Evolutionary conservation across 2,329 filamentous ascomycete genomes (phyloP), one percentile per base, ranked within the genome.

Genomic region (Helicocarpus griseus): DNA sequence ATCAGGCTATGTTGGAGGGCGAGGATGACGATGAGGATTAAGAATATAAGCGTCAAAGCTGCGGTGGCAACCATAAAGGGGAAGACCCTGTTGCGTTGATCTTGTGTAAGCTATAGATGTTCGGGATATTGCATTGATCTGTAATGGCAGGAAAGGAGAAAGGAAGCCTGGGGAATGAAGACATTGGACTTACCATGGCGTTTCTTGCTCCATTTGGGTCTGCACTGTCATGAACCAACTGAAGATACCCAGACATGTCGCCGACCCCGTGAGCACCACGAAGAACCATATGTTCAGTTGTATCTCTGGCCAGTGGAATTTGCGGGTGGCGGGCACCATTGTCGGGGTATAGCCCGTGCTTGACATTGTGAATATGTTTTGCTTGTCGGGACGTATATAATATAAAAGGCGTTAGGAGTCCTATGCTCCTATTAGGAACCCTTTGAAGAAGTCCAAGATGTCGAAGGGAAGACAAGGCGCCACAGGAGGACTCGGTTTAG

Each of bases 241-340:
- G 60, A 79, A 82, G 40, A 84, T 74, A 6, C 81, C 81, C 1
- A 83, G 68, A 50, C 81, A 75, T 49, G 76, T 75, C 24, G 77
- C 73, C 9, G 78, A 78, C 1, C 77, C 75, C 0, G 74, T 76
- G 14, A 83, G 71, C 63, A 83, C 81, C 57, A 82, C 70, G 58
- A 83, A 76, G 49, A 80, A 77, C 81, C 81, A 85, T 60, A 82
- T 66, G 60, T 83, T 83, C 57, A 85, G 73, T 60, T 83, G 80
- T 46, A 78, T 70, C 64, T 83, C 80, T 2, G 81, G 81, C 81
- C 81, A 85, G 69, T 76, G 77, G 69, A 83, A 83, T 60, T 75
- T 68, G 19, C 70, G 67, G 22, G 13, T 28, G 9, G 38, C 49
- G 9, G 26, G 50, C 6, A 51, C 13, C 26, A 29, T 29, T 29